A percentile compares a stretch with the other conserved stretches of the same genome.
Conservation (phyloP, 1,139 yeast species). For the Ashbya aceris region DNA sequence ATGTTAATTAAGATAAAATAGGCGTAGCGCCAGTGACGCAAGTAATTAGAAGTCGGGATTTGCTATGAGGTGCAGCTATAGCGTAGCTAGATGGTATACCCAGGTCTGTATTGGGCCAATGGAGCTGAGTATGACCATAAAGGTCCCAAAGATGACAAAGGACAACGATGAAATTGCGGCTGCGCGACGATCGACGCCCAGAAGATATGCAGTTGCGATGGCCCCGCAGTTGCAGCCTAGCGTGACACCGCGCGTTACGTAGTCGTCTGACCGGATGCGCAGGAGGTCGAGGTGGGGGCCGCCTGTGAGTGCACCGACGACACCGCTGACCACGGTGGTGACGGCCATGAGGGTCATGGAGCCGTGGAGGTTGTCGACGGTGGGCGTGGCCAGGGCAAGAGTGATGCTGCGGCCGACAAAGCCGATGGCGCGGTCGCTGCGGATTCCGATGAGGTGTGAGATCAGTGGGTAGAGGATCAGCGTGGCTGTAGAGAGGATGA, state of each 20-base stretch:
- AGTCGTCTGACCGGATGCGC: slow-evolving; percentile 52
- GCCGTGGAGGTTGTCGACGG: slow-evolving; percentile 52
- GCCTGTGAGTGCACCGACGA: slow-evolving; percentile 64
- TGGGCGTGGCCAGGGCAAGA: slow-evolving; percentile 69
- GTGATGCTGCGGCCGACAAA: slow-evolving; percentile 79
- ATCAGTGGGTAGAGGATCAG: slow-evolving; percentile 63
- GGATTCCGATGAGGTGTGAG: slow-evolving; percentile 56
- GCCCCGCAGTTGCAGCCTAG: slow-evolving; percentile 76
- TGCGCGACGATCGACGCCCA: slow-evolving; percentile 65
- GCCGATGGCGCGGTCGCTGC: slow-evolving; percentile 53
- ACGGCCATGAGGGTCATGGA: slow-evolving; percentile 69
- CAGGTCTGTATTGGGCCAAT: slow-evolving; percentile 14
- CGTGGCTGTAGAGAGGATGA: slow-evolving; percentile 47
- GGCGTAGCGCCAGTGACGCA: too few relatives aligned
- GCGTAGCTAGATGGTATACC: slow-evolving; percentile 9
- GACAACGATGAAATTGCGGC: slow-evolving; percentile 70
- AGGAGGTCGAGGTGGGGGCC: slow-evolving; percentile 39
- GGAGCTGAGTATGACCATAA: slow-evolving; percentile 62
- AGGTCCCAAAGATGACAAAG: slow-evolving; percentile 63
- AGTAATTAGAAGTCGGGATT: too few relatives aligned
- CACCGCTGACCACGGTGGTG: slow-evolving; percentile 69
- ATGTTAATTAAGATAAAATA: too few relatives aligned
- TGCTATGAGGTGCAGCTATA: not conserved
- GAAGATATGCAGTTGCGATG: slow-evolving; percentile 67
- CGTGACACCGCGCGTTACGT: slow-evolving; percentile 66